Evolutionary conservation across 208 protist species (phyloP).

Genomic region (Balamuthia mandrillaris): DNA sequence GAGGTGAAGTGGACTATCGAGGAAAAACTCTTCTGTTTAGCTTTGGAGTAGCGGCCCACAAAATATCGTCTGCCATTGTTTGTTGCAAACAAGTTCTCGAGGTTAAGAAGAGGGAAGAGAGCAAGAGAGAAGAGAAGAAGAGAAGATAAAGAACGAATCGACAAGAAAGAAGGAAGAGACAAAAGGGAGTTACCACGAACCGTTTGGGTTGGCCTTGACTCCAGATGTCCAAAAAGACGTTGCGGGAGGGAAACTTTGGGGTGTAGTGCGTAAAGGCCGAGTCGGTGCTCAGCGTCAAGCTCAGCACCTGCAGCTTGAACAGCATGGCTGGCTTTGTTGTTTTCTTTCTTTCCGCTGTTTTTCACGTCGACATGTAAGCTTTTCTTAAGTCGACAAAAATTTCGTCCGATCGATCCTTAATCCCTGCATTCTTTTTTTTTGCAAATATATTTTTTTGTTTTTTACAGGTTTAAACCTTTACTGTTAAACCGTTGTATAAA

Average conservation of each 20-base stretch:
- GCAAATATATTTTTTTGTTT: too few species aligned
- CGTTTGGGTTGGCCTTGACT: conserved; percentile 29
- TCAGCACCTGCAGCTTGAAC: conserved; percentile 40
- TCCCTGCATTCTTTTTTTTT: too few species aligned
- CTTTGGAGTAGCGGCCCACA: not conserved
- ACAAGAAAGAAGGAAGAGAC: not conserved
- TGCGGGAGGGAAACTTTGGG: not conserved
- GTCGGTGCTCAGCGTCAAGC: conserved; percentile 15
- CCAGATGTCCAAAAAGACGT: conserved; percentile 36
- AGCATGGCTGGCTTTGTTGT: not conserved
- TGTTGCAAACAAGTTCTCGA: not conserved
- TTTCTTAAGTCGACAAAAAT: too few species aligned
- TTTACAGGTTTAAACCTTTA: too few species aligned
- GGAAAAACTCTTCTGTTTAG: conserved; percentile 4
- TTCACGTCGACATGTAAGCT: too few species aligned
- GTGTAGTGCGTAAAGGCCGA: not conserved
- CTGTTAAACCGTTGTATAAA: too few species aligned
- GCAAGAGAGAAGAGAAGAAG: not conserved
- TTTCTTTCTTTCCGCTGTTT: too few species aligned
- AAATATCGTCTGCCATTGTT: not conserved
- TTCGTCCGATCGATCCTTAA: too few species aligned
- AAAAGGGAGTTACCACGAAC: not conserved
- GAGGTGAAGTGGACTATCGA: conserved; percentile 36
- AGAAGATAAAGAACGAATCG: not conserved
- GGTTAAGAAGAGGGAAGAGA: not conserved